Percentiles rank a stretch among this genome's conserved stretches.
phyloP scores from a whole-genome alignment of 2,329 filamentous ascomycete genomes.

The Verticillium zaregamsianum region DNA sequence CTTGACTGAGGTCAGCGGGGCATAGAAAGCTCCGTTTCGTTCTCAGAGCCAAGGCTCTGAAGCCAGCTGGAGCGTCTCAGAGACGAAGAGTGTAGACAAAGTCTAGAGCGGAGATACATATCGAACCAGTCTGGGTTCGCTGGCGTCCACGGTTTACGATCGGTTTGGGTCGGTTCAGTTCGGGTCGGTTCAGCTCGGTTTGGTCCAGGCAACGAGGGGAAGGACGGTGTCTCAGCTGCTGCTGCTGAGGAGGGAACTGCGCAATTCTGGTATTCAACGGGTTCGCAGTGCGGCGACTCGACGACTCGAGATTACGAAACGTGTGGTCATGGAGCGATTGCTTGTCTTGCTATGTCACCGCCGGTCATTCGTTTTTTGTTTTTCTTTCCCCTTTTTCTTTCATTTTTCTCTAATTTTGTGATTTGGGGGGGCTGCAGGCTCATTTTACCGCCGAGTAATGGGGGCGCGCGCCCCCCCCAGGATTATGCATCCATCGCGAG shows the following conservation, averaged over 20 bases:
- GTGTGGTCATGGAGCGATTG: background rate
- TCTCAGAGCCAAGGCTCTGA: background rate
- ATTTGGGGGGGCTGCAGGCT: background rate
- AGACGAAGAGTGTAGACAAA: background rate
- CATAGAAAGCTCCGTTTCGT: slow-evolving; percentile 7
- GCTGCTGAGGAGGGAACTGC: background rate
- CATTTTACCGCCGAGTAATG: background rate
- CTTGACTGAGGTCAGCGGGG: slow-evolving; percentile 34
- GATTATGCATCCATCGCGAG: background rate
- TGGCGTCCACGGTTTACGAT: slow-evolving; percentile 5
- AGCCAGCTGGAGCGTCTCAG: background rate
- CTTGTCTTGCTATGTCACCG: background rate
- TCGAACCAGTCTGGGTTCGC: slow-evolving; percentile 4
- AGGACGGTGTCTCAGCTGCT: background rate
- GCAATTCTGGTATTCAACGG: background rate
- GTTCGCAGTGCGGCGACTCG: background rate
- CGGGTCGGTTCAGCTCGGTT: background rate
- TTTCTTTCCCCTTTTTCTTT: background rate
- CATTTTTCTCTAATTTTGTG: background rate
- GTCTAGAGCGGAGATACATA: slow-evolving; percentile 1
- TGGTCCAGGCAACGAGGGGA: too few relatives aligned
- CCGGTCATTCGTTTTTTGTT: background rate
- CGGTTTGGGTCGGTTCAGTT: background rate
- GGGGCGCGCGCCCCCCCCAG: background rate
- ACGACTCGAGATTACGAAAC: background rate